Evolutionary conservation across 129 eudicot genomes (phyloP), one percentile per base, ranked within the genome.

Genomic region (Saussurea involucrata): DNA sequence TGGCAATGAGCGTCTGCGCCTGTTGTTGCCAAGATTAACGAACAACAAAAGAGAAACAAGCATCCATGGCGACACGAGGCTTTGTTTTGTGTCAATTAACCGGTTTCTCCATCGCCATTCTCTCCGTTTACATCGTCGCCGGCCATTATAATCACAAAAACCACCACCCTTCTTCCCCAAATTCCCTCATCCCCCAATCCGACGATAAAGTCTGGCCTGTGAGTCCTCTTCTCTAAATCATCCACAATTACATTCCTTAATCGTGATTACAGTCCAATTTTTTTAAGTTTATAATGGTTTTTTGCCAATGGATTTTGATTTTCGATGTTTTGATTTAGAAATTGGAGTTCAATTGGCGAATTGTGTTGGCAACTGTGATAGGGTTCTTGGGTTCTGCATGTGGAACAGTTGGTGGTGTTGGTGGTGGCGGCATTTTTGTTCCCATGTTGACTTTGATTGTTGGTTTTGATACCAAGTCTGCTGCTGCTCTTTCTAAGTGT

Each of bases 401-500:
- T 46, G 97, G 97, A 1, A 92, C 96, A 8, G 99, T 95, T 42
- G 97, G 99, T 17, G 99, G 99, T 1, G 96, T 95, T 73, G 99
- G 99, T 34, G 99, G 99, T 4, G 99, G 99, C 11, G 99, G 99
- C 79, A 95, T 95, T 80, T 95, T 92, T 75, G 97, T 92, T 68
- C 99, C 99, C 2, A 88, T 90, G 99, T 90, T 95, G 57, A 90
- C 90, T 49, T 78, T 95, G 33, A 78, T 95, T 66, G 86, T 95
- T 40, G 99, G 99, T n/a, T n/a, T n/a, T n/a, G n/a, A n/a, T n/a
- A n/a, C n/a, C n/a, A n/a, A n/a, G n/a, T n/a, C n/a, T n/a, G n/a
- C n/a, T n/a, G n/a, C n/a, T 85, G 99, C 99, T 61, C 90, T 95
- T 65, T 95, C 97, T 68, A 95, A 95, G 73, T 95, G 97, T 95